Conservation (phyloP, 192 early-diverging fungal species). For the Entomortierella beljakovae region DNA sequence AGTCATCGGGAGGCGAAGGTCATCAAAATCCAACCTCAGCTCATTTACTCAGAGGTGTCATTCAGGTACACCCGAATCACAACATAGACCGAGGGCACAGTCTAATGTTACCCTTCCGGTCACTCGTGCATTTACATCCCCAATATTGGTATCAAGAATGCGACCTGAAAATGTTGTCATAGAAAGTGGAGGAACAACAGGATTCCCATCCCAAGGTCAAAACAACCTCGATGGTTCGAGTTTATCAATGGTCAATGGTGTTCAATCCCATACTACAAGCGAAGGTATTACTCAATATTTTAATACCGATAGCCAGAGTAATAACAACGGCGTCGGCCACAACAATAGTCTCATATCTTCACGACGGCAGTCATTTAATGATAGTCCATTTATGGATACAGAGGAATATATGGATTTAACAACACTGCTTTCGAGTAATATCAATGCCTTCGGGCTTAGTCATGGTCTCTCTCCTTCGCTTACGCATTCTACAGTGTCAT, state of each 20-base stretch:
- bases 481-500: constrained; percentile 11
- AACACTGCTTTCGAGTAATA: constrained; percentile 7
- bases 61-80: neutral
- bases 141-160: neutral
- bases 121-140: neutral
- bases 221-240: neutral
- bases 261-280: no score
- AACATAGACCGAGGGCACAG: neutral
- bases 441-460: neutral
- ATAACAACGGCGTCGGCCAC: neutral
- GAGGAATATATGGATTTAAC: neutral
- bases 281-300: neutral
- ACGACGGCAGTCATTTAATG: neutral
- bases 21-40: neutral
- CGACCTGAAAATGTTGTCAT: no score
- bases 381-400: neutral
- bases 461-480: constrained; percentile 9
- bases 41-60: neutral
- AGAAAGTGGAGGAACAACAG: neutral
- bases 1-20: no score
- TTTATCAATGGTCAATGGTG: neutral
- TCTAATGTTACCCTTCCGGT: neutral
- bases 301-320: neutral
- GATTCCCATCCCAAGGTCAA: neutral
- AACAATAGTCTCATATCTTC: neutral